Evolutionary conservation across 2,329 filamentous ascomycete species (phyloP).

Genomic region (Chalaropsis ovoidea): DNA sequence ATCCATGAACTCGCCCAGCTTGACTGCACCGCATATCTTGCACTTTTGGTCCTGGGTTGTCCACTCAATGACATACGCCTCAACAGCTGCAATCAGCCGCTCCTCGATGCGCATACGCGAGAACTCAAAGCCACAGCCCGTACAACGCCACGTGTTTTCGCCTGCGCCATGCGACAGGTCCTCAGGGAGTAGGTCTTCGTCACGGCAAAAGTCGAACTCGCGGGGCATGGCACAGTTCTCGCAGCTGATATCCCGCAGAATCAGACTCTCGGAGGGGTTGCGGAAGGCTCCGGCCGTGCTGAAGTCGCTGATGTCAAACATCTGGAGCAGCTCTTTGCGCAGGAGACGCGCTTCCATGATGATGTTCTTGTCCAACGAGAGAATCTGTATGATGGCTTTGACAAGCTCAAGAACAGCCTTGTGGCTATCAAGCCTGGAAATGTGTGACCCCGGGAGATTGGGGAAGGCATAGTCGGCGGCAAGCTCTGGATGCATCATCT

Average conservation of each 20-base stretch:
- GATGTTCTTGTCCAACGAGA: constrained; percentile 83
- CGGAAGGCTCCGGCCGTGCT: constrained; percentile 74
- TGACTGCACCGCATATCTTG: constrained; percentile 55
- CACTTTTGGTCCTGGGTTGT: constrained; percentile 84
- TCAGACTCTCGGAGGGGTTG: constrained; percentile 70
- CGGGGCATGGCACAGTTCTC: constrained; percentile 81
- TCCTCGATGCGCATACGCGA: constrained; percentile 78
- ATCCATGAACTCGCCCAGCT: constrained; percentile 90
- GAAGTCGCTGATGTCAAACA: constrained; percentile 95
- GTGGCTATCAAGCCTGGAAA: constrained; percentile 28
- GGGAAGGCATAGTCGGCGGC: constrained; percentile 83
- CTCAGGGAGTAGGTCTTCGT: constrained; percentile 64
- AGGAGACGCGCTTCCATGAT: constrained; percentile 77
- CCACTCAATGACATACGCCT: constrained; percentile 69
- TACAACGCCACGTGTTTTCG: constrained; percentile 59
- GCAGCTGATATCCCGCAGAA: constrained; percentile 68
- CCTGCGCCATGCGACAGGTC: constrained; percentile 29
- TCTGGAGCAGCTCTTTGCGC: constrained; percentile 73
- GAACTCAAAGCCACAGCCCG: constrained; percentile 63
- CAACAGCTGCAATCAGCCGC: constrained; percentile 62
- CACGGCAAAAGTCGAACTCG: constrained; percentile 85
- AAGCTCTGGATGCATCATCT: constrained; percentile 80
- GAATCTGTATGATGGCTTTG: constrained; percentile 84
- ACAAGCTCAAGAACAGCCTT: constrained; percentile 63
- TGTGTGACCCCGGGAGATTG: constrained; percentile 60